Percentiles rank a stretch among this genome's conserved stretches.
Evolutionary conservation across 306 rosid species (phyloP).

Genomic region (Ammopiptanthus mongolicus): DNA sequence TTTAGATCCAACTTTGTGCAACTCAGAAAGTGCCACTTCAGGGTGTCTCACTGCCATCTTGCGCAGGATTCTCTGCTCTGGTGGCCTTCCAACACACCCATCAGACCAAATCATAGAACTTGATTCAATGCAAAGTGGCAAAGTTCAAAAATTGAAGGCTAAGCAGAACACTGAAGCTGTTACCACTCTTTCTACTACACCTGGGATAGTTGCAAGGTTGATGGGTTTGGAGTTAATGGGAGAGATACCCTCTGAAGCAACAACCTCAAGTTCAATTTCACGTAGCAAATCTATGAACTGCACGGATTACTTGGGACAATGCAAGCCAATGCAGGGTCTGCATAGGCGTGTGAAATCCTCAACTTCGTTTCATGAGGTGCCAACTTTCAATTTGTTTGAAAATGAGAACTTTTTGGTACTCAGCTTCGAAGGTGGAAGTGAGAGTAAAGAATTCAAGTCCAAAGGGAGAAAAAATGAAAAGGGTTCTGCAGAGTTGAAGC

Average conservation of each 20-base stretch:
- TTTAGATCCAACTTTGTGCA: conserved; percentile 39
- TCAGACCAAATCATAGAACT: conserved; percentile 51
- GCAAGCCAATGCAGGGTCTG: conserved; percentile 25
- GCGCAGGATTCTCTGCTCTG: conserved; percentile 65
- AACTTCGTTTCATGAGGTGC: conserved; percentile 39
- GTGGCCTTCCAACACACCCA: conserved; percentile 71
- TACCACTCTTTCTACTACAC: conserved; percentile 6
- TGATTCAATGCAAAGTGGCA: conserved; percentile 15
- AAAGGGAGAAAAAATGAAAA: conserved; percentile 23
- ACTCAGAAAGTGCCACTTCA: conserved; percentile 45
- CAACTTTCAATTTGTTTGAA: conserved; percentile 52
- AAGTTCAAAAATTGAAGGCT: conserved; percentile 28
- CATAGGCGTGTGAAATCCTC: conserved; percentile 45
- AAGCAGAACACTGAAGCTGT: conserved; percentile 9
- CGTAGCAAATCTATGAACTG: conserved; percentile 59
- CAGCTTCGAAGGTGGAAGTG: conserved; percentile 48
- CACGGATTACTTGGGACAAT: conserved; percentile 30
- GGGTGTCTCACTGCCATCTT: conserved; percentile 61
- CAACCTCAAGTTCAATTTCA: conserved; percentile 23
- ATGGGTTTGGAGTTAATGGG: conserved; percentile 76
- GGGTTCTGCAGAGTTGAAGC: conserved; percentile 32
- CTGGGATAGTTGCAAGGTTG: conserved; percentile 65
- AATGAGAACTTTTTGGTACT: conserved; percentile 63
- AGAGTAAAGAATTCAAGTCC: conserved; percentile 27
- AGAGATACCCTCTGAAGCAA: conserved; percentile 15